phyloP scores from a whole-genome alignment of 306 rosid species.

The Cyclanthera cordifolia region DNA sequence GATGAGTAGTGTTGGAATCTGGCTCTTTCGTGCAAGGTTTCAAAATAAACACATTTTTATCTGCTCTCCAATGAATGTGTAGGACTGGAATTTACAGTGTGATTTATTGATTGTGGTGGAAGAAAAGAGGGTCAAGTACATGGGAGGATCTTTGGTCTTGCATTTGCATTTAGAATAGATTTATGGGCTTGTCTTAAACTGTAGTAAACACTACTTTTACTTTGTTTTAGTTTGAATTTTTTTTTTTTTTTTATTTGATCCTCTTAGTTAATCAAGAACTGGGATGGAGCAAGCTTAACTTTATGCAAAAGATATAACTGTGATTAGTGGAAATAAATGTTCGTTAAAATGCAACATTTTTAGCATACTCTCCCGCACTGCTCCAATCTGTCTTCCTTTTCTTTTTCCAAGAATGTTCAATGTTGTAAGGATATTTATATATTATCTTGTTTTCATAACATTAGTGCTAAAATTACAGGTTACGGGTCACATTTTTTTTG shows the following conservation, averaged over 20 bases:
- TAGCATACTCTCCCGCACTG: background rate
- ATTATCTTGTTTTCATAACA: background rate
- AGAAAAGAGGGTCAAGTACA: background rate
- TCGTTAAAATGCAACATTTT: background rate
- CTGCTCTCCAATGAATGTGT: background rate
- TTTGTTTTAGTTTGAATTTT: background rate
- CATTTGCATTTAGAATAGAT: background rate
- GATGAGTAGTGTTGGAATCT: background rate
- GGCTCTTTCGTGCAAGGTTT: background rate
- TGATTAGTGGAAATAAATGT: background rate
- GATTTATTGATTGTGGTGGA: slow-evolving; percentile 3
- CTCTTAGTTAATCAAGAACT: background rate
- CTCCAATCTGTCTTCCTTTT: background rate
- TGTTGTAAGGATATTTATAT: background rate
- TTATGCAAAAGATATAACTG: background rate
- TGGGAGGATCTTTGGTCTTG: background rate
- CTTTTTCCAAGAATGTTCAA: background rate
- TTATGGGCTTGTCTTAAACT: background rate
- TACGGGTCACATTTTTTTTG: no score
- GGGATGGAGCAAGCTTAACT: background rate
- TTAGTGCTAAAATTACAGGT: background rate
- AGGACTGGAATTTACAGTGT: background rate
- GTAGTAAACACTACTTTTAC: background rate
- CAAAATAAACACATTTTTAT: background rate
- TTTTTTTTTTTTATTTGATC: background rate